phyloP scores from a whole-genome alignment of 148 eudicot species.

The Nyssa sinensis region DNA sequence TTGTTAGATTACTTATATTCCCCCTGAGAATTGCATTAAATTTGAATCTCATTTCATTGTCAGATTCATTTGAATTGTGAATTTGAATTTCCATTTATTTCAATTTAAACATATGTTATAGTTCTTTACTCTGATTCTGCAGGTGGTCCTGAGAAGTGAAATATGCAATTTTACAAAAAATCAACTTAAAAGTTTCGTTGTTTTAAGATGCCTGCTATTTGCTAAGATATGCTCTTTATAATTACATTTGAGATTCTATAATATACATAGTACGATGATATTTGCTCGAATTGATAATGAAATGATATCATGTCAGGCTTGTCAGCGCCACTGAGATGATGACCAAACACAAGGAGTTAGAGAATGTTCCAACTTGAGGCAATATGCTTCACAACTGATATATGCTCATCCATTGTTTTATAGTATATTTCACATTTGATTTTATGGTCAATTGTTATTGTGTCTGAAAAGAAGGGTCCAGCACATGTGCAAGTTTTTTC shows the following conservation, averaged over 20 bases:
- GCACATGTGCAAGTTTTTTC: neutral
- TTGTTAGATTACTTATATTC: neutral
- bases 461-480: neutral
- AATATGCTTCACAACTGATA: too few relatives aligned
- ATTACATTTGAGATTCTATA: neutral
- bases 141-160: neutral
- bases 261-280: too few relatives aligned
- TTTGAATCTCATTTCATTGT: neutral
- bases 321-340: too few relatives aligned
- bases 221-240: neutral
- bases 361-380: too few relatives aligned
- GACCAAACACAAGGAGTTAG: too few relatives aligned
- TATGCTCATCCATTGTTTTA: too few relatives aligned
- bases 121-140: too few relatives aligned
- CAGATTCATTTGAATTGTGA: neutral
- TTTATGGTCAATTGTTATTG: neutral
- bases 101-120: neutral
- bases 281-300: too few relatives aligned
- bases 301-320: too few relatives aligned
- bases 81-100: neutral
- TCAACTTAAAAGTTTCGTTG: too few relatives aligned
- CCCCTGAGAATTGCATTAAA: neutral
- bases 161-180: too few relatives aligned
- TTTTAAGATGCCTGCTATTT: neutral
- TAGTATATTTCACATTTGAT: too few relatives aligned